Evolutionary conservation across 176 grass and related monocot genomes (phyloP), one percentile per base, ranked within the genome.

Genomic region (Oryza officinalis): DNA sequence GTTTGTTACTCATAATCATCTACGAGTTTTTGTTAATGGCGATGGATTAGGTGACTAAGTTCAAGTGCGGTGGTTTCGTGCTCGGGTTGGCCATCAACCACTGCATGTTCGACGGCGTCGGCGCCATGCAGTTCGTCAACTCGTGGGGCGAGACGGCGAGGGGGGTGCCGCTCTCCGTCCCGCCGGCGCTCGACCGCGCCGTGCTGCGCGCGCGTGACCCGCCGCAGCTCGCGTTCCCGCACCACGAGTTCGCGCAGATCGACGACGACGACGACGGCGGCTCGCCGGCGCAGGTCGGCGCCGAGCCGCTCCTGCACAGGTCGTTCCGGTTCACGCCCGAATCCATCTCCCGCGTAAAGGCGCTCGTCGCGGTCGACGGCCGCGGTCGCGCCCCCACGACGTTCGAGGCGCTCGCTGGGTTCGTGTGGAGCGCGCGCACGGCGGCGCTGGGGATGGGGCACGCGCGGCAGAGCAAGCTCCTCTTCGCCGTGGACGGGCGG

Each of bases 101-200:
- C 87, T 95, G 90, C 76, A 95, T 95, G 93, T 95, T 95, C 81
- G 90, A 95, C 40, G 93, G 93, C 63, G 69, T 92, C 5, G 93
- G 88, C 75, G 93, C 93, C 63, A 95, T 95, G 93, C 79, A 95
- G 78, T 95, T 95, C 45, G 86, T 95, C 37, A 92, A 92, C 86
- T 95, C 93, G 72, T 95, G 93, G 90, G 90, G 88, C 15, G 93
- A 92, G 76, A 92, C 80, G n/a, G 82, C 93, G 10, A 74, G 90
- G 10, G 85, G 85, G 63, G 43, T 86, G 63, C 84, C 82, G 40
- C 65, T 79, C 8, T 83, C 82, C 1, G 20, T 88, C 4, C 84
- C 85, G 32, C 90, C 93, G 4, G 81, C 81, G 2, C 68, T 89
- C n/a, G 83, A 95, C 72, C 87, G 90, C 63, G 41, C 87, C 70